Base-by-base conservation (phyloP, 163 green algal genomes). In the Smithsoniella earleae region DNA sequence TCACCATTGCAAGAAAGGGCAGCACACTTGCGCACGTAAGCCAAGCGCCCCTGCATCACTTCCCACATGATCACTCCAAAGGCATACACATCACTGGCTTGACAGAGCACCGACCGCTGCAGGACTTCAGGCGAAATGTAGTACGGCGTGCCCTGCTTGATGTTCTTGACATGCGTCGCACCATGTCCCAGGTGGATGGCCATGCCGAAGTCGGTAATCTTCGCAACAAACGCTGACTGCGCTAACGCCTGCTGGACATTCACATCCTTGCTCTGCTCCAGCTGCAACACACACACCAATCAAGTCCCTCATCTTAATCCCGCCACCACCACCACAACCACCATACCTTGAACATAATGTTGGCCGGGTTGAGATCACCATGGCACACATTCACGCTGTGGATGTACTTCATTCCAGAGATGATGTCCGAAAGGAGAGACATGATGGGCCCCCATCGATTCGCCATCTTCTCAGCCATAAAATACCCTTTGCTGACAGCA, bases 31-130 rank as follows among this genome's bases (percentile, higher is more conserved):
- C 58, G 58, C 58, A 43, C 2, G 58, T 69, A 69, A 3, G 58
- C 31, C 27, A 69, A 34, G 58, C 58, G 43, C 30, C 58, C 58
- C n/a, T 34, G 20, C 58, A 69, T 69, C 18, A 89, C 43, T 66
- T 89, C 84, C 82, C 82, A 89, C 54, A 89, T 62, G 25, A 89
- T 75, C 10, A 89, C 77, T 4, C 83, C 83, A 38, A 89, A 82
- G 10, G 76, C 78, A 74, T 85, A 89, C 46, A 89, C 74, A 33
- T 89, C 83, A 3, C 81, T 75, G 6, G 66, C 78, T 58, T 83
- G 78, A 31, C 73, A 73, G 31, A 82, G 78, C 44, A 73, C 66
- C 34, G 73, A 69, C 28, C 77, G 44, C 52, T 73, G 76, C 54
- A 69, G 33, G 33, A 82, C 76, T 64, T 82, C 78, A 10, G 78